Evolutionary conservation across 805 yeast species (phyloP).

Genomic region (Cyberlindnera euphorbiae): DNA sequence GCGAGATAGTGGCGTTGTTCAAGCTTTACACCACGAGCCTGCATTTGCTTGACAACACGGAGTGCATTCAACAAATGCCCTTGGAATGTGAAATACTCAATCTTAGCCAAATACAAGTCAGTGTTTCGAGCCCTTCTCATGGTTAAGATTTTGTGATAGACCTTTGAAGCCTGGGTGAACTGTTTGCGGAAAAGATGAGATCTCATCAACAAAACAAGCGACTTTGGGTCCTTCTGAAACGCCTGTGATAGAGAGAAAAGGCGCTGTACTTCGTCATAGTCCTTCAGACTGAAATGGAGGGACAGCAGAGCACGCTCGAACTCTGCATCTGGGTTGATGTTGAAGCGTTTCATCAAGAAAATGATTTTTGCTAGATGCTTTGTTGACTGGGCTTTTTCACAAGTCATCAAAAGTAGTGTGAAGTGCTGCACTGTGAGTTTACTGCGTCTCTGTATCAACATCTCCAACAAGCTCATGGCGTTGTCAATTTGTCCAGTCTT

Average conservation of each 20-base stretch:
- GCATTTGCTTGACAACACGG: conserved; percentile 27
- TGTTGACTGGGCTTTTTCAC: conserved; percentile 13
- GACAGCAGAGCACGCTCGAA: conserved; percentile 16
- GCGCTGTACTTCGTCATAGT: conserved; percentile 11
- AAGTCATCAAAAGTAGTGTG: conserved; percentile 10
- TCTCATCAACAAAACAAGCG: conserved; percentile 15
- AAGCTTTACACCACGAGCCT: conserved; percentile 15
- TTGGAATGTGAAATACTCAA: conserved; percentile 12
- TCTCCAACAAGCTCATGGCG: conserved; percentile 16
- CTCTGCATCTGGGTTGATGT: conserved; percentile 11
- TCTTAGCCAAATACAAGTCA: conserved; percentile 4
- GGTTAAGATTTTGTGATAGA: conserved; percentile 1
- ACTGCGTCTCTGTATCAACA: conserved; percentile 8
- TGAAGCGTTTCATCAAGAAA: conserved; percentile 9
- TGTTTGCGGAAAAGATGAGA: conserved; percentile 11
- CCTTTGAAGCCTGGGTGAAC: conserved; percentile 8
- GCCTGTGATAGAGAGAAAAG: conserved; percentile 2
- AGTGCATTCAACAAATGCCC: conserved; percentile 27
- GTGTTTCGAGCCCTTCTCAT: background rate
- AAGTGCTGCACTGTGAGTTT: conserved; percentile 6
- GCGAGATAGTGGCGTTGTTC: conserved; percentile 27
- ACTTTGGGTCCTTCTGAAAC: conserved; percentile 1
- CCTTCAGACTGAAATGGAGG: conserved; percentile 9
- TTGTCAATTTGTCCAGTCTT: conserved; percentile 18
- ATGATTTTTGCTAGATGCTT: conserved; percentile 9